Base-by-base conservation (phyloP, 2,329 filamentous ascomycete species). In the Fusarium phyllophilum region DNA sequence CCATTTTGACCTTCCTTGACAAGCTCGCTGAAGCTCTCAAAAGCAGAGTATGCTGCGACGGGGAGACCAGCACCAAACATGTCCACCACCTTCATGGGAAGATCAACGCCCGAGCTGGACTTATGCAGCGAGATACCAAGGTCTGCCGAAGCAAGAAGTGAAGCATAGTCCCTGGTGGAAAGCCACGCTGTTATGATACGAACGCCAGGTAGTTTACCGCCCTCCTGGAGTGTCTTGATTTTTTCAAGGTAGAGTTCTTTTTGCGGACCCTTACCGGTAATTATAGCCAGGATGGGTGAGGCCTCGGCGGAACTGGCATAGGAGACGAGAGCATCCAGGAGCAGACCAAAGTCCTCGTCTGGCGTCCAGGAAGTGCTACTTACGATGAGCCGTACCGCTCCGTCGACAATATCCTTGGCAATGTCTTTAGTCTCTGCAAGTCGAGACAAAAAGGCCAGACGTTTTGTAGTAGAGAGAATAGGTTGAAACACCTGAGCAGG, bases 51-150 rank as follows among this genome's bases (percentile, higher is more conserved):
- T 8, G 95, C 96, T 0, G 92, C 91, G 1, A 99, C 96, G 0
- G 96, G 96, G 34, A 99, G 85, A 0, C 96, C 96, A 0, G 95
- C 93, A 6, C 96, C 96, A 81, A 99, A 98, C 95, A 99, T 98
- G 81, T 99, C 96, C 20, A 99, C 95, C 2, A 99, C 95, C 84
- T 99, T 99, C 96, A 99, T 99, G 0, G 96, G 96, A 26, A 99
- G 86, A 82, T 99, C 96, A 1, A 99, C 95, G 3, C 96, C 96
- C 6, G 94, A 97, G 75, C 93, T 97, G 20, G 95, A 98, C 74
- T 91, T 97, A 84, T 99, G 96, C 33, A 99, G 85, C 64, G 94
- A 97, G 31, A 99, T 90, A 15, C 96, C 96, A 1, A 99, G 86
- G 78, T 98, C 96, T 7, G 96, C 95, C 49, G 92, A 92, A 17